Percentiles rank a stretch among this genome's conserved stretches.
phyloP scores from a whole-genome alignment of 192 early-diverging fungal genomes.

The Jimgerdemannia lactiflua region DNA sequence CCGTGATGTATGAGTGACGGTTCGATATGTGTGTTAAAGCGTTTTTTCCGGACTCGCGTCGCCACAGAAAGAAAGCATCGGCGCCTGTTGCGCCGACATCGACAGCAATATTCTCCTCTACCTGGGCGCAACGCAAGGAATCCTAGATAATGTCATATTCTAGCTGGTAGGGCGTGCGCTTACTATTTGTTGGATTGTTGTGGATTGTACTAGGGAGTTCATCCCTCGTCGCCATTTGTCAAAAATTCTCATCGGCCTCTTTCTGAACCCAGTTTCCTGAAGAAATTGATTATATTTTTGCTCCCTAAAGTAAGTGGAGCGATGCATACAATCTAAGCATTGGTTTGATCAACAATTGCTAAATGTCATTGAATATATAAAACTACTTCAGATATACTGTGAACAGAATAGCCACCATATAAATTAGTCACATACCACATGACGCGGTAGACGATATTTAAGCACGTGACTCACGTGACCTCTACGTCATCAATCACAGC shows the following conservation, averaged over 20 bases:
- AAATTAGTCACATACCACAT: too few species aligned
- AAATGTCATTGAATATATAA: background rate
- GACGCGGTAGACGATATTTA: too few species aligned
- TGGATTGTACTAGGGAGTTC: too few species aligned
- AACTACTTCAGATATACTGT: constrained; percentile 72
- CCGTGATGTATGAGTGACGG: too few species aligned
- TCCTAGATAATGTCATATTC: constrained; percentile 98
- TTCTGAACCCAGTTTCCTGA: constrained; percentile 78
- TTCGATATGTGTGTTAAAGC: constrained; percentile 7
- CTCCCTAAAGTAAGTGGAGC: constrained; percentile 79
- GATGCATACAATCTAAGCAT: too few species aligned
- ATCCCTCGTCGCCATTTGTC: too few species aligned
- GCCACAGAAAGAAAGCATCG: constrained; percentile 61
- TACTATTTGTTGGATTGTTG: too few species aligned
- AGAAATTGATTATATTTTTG: constrained; percentile 99
- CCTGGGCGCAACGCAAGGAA: constrained; percentile 87
- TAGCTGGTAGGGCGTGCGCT: constrained; percentile 94
- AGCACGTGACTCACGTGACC: too few species aligned
- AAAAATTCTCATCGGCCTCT: too few species aligned
- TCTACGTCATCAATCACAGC: too few species aligned
- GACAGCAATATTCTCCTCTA: constrained; percentile 81
- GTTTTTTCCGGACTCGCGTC: background rate
- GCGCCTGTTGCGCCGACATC: constrained; percentile 78
- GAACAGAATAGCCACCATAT: too few species aligned
- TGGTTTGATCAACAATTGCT: too few species aligned